Evolutionary conservation across 257 asterid genomes (phyloP).

Genomic region (Solanum rostratum): DNA sequence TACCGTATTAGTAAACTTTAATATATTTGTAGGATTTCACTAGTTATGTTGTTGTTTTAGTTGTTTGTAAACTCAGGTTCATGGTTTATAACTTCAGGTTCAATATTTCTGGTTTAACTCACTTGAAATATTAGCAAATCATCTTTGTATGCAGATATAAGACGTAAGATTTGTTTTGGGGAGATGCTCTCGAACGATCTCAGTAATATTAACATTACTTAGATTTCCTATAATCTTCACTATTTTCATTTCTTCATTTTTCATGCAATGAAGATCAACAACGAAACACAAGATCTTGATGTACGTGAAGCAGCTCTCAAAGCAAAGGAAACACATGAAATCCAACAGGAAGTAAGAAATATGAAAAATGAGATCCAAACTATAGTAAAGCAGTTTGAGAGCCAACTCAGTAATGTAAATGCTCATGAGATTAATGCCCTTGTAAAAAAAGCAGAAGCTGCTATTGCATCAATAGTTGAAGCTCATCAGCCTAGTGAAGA

Average conservation of each 20-base stretch:
- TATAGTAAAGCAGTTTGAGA: conserved; percentile 53
- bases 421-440: conserved; percentile 32
- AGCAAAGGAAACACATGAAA: conserved; percentile 51
- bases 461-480: conserved; percentile 49
- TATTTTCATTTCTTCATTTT: background rate
- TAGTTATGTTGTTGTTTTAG: no score
- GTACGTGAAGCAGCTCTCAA: conserved; percentile 71
- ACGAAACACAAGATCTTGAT: conserved; percentile 69
- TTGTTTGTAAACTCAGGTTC: background rate
- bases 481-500: conserved; percentile 41
- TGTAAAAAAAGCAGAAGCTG: conserved; percentile 60
- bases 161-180: background rate
- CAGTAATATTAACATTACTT: background rate
- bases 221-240: background rate
- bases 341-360: conserved; percentile 36
- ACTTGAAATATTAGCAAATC: background rate
- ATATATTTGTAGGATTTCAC: no score
- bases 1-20: background rate
- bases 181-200: background rate
- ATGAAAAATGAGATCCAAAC: conserved; percentile 49
- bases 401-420: conserved; percentile 33
- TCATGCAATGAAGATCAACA: conserved; percentile 33
- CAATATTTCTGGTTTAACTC: background rate
- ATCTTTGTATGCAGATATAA: background rate
- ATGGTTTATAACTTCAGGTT: background rate